A percentile compares a stretch with the other conserved stretches of the same genome.
These are phyloP conservation scores for Elongisporangium anandrum DNA, from an alignment of 352 stramenopile species.

Conservation along the genomic window DNA sequence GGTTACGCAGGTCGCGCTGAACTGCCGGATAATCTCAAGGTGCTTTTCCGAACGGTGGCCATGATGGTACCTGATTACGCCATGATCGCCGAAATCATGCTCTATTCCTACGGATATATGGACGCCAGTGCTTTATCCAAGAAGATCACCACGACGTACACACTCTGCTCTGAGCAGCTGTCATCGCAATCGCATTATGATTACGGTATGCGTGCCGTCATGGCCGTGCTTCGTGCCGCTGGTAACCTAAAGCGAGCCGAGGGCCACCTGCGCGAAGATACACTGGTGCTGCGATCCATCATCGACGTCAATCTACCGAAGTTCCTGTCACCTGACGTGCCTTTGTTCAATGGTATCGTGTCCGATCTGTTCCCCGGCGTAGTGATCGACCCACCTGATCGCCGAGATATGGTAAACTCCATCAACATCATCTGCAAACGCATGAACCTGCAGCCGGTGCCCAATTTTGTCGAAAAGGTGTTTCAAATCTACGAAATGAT, in stretches of 20 bases:
- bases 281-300: conserved; percentile 88
- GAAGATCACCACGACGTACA: conserved; percentile 94
- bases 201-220: conserved; percentile 94
- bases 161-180: conserved; percentile 92
- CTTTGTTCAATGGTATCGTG: conserved; percentile 93
- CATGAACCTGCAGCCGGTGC: conserved; percentile 83
- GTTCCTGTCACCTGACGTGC: conserved; percentile 91
- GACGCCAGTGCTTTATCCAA: conserved; percentile 87
- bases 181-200: conserved; percentile 95
- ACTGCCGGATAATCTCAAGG: conserved; percentile 91
- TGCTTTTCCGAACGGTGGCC: conserved; percentile 89
- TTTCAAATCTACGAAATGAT: conserved; percentile 97
- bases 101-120: conserved; percentile 93
- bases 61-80: conserved; percentile 95
- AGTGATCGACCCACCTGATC: conserved; percentile 85
- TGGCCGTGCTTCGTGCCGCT: conserved; percentile 91
- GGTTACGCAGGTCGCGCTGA: conserved; percentile 87
- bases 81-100: conserved; percentile 93
- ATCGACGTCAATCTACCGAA: conserved; percentile 95
- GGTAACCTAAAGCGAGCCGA: conserved; percentile 89
- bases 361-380: conserved; percentile 92
- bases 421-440: conserved; percentile 79
- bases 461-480: conserved; percentile 91
- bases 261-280: conserved; percentile 81
- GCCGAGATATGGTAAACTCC: conserved; percentile 76